Conservation (phyloP, 2,329 filamentous ascomycete genomes). For the Calonectria fujianensis region DNA sequence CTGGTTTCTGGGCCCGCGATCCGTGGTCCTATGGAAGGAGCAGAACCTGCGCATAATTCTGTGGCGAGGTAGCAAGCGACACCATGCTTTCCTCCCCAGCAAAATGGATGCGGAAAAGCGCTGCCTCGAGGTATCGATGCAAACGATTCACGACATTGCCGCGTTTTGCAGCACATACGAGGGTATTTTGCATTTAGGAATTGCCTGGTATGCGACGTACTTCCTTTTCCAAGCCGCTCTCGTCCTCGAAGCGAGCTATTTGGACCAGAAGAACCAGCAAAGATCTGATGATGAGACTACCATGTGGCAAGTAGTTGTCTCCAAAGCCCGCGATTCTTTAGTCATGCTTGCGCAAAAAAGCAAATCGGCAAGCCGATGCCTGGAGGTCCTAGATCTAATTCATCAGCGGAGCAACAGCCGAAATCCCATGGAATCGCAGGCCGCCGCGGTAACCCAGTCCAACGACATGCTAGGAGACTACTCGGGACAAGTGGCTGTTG, state of each 20-base stretch:
- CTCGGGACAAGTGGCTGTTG: conserved; percentile 16
- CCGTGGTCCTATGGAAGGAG: conserved; percentile 64
- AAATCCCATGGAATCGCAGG: conserved; percentile 8
- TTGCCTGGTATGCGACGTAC: conserved; percentile 66
- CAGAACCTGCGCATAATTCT: conserved; percentile 66
- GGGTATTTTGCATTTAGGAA: conserved; percentile 56
- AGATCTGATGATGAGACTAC: conserved; percentile 31
- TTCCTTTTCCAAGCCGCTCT: conserved; percentile 67
- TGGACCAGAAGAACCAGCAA: conserved; percentile 36
- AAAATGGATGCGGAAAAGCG: conserved; percentile 55
- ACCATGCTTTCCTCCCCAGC: conserved; percentile 56
- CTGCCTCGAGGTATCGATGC: conserved; percentile 62
- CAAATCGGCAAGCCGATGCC: conserved; percentile 33
- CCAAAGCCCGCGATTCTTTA: conserved; percentile 32
- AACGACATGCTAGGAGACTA: conserved; percentile 6
- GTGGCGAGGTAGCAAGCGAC: conserved; percentile 60
- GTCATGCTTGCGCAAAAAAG: conserved; percentile 34
- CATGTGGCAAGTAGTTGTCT: conserved; percentile 31
- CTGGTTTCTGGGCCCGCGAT: conserved; percentile 61
- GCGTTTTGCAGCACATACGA: conserved; percentile 58
- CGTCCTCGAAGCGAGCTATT: conserved; percentile 57
- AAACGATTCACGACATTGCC: conserved; percentile 61
- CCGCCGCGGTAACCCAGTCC: neutral
- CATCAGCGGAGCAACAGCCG: conserved; percentile 9
- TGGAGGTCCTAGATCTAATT: conserved; percentile 35